Percentiles rank a stretch among this genome's conserved stretches.
These are phyloP conservation scores for Sechiopsis laciniata DNA, from an alignment of 306 rosid genomes.

Conservation along the genomic window DNA sequence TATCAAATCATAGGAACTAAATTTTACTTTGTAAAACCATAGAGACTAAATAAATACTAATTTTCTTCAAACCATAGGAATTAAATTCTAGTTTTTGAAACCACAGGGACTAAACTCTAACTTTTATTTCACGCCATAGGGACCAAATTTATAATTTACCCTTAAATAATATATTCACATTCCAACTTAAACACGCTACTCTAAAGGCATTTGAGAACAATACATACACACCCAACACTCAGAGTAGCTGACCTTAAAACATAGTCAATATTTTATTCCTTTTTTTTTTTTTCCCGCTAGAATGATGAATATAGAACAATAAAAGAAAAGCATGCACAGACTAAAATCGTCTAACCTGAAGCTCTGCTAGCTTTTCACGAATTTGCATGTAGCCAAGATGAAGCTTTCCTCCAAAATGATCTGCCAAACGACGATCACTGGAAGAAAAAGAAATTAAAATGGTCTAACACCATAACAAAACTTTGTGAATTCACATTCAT, in stretches of 20 bases:
- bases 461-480: slow-evolving; percentile 27
- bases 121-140: no score
- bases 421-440: slow-evolving; percentile 99
- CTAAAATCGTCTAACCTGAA: slow-evolving; percentile 53
- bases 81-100: no score
- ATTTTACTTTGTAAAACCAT: no score
- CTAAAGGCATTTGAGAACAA: slow-evolving; percentile 17
- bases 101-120: no score
- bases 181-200: slow-evolving; percentile 25
- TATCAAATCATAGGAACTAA: no score
- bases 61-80: no score
- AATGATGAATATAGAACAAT: slow-evolving; percentile 3
- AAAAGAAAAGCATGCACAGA: not conserved
- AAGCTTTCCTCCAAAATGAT: slow-evolving; percentile 99
- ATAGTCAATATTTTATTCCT: not conserved
- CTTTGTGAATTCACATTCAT: slow-evolving; percentile 22
- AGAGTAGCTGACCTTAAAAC: not conserved
- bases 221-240: slow-evolving; percentile 15
- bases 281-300: not conserved
- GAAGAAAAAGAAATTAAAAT: slow-evolving; percentile 37
- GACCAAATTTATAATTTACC: no score
- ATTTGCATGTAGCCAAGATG: slow-evolving; percentile 98
- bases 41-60: no score
- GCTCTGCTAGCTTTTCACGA: slow-evolving; percentile 91
- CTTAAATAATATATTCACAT: slow-evolving; percentile 24